Evolutionary conservation across 192 early-diverging fungal genomes (phyloP), one percentile per base, ranked within the genome.

Genomic region (Backusella psychrophila): DNA sequence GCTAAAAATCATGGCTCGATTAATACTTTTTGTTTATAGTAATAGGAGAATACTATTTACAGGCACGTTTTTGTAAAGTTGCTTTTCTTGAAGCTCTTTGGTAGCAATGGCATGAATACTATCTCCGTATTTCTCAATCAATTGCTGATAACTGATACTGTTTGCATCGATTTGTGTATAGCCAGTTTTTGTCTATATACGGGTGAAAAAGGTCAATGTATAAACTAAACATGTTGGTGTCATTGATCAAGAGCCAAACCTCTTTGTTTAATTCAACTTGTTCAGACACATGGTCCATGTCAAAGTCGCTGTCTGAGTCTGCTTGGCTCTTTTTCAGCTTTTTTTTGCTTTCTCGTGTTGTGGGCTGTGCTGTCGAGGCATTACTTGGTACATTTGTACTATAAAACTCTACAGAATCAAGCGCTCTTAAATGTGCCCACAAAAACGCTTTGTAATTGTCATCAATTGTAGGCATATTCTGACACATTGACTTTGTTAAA

Each of bases 401-500:
- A n/a, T 36, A 69, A 31, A 70, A 76, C 3, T 12, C 14, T 8
- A 76, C 11, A 0, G 53, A 68, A 36, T 49, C 34, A 4, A 67
- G 6, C 0, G 1, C 31, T 42, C 29, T 69, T 26, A 76, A 38
- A 33, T 49, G 52, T 15, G 46, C 11, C 75, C 75, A 76, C n/a
- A 76, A 19, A 76, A 49, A 76, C 23, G 44, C 12, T 56, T 76
- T 76, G 67, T 76, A 76, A 2, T 39, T 66, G n/a, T 67, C 44
- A 38, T 76, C 75, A 4, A 76, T 53, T 15, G 17, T 39, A 31
- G 66, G 42, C 29, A 15, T n/a, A 15, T 34, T 49, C 21, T n/a
- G 29, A 7, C 44, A 56, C 6, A 21, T 3, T 76, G 23, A 39
- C 11, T 33, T 67, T 56, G 46, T 56, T 35, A 46, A 33, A 9